phyloP scores from a whole-genome alignment of 352 stramenopile genomes.

The Phytophthora hybrid region DNA sequence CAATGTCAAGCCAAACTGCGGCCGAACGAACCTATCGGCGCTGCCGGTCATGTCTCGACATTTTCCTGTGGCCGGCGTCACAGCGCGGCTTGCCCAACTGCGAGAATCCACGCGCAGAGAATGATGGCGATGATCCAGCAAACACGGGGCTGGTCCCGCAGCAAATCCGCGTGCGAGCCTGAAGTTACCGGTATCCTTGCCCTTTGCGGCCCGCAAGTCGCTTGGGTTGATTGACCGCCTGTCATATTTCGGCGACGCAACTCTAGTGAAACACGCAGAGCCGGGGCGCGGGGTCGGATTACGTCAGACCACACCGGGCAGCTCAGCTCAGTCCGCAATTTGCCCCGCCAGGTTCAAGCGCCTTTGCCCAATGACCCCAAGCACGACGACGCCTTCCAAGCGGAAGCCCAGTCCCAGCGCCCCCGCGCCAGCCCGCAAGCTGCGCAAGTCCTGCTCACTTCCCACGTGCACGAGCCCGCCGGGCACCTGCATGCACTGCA shows the following conservation, averaged over 20 bases:
- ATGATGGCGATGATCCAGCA: slow-evolving; percentile 7
- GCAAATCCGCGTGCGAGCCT: slow-evolving; percentile 18
- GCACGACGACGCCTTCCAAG: slow-evolving; percentile 9
- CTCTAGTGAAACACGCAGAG: slow-evolving; percentile 28
- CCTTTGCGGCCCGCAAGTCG: neutral
- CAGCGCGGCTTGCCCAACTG: neutral
- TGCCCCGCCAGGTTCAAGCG: slow-evolving; percentile 7
- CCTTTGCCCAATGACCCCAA: neutral
- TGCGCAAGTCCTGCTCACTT: slow-evolving; percentile 77
- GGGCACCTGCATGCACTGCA: slow-evolving; percentile 84
- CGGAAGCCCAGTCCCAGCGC: neutral
- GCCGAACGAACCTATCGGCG: neutral
- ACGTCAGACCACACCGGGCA: neutral
- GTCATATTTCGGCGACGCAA: slow-evolving; percentile 41
- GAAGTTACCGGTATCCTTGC: too few species aligned
- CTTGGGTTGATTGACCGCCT: slow-evolving; percentile 14
- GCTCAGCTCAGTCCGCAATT: slow-evolving; percentile 29
- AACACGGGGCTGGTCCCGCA: slow-evolving; percentile 1
- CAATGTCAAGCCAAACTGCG: neutral
- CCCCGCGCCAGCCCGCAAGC: slow-evolving; percentile 42
- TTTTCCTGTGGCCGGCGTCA: neutral
- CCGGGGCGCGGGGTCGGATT: slow-evolving; percentile 18
- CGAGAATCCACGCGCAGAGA: slow-evolving; percentile 1
- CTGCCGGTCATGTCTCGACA: neutral
- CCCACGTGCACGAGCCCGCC: slow-evolving; percentile 61